phyloP scores from a whole-genome alignment of 768 basidiomycete genomes.

The Kwoniella dendrophila region DNA sequence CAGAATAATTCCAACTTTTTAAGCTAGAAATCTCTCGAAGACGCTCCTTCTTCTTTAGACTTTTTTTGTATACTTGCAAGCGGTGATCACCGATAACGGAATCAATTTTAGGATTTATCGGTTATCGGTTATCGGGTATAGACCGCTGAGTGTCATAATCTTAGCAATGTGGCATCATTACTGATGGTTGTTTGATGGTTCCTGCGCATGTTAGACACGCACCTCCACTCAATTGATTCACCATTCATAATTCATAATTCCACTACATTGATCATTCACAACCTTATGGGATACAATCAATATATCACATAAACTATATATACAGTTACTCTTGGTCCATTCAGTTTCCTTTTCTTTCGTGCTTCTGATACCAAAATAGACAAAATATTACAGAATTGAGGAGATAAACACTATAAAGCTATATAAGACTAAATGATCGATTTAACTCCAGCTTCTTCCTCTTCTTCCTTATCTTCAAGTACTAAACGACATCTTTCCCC shows the following conservation, averaged over 20 bases:
- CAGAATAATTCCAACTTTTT: not conserved
- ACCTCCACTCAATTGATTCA: conserved; percentile 5
- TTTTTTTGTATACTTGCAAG: not conserved
- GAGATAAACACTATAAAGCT: not conserved
- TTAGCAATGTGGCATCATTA: not conserved
- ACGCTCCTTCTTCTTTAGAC: not conserved
- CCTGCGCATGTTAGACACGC: not conserved
- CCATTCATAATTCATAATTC: not conserved
- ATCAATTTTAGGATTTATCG: not conserved
- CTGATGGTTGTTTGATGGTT: not conserved
- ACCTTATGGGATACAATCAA: not conserved
- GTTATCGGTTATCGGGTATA: not conserved
- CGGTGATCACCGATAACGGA: conserved; percentile 2
- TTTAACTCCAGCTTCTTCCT: conserved; percentile 1
- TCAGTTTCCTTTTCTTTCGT: not conserved
- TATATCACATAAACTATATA: not conserved
- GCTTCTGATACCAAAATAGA: not conserved
- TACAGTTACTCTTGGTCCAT: not conserved
- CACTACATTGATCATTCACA: not conserved
- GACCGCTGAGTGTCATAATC: not conserved
- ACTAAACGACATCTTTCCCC: conserved; percentile 1
- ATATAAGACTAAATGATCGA: not conserved
- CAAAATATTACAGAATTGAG: not conserved
- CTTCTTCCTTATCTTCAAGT: not conserved
- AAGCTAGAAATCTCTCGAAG: conserved; percentile 25